Evolutionary conservation across 257 asterid genomes (phyloP).

Genomic region (Osmanthus fragrans): DNA sequence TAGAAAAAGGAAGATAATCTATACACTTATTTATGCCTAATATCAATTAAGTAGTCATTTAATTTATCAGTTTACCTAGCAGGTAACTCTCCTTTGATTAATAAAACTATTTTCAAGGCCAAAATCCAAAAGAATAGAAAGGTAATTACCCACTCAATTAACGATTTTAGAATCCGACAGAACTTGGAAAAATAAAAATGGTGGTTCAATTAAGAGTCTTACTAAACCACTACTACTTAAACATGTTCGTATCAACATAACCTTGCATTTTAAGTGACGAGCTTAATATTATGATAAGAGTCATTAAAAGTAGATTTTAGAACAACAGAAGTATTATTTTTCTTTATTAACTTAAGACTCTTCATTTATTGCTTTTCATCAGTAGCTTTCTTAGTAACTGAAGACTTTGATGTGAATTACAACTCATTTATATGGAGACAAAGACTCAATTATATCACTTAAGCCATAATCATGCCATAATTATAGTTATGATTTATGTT

Average conservation of each 20-base stretch:
- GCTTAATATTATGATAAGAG: neutral
- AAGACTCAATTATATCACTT: neutral
- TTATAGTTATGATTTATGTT: neutral
- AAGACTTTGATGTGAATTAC: neutral
- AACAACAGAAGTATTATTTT: too few relatives aligned
- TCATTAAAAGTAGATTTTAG: too few relatives aligned
- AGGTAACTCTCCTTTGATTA: too few relatives aligned
- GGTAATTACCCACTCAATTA: neutral
- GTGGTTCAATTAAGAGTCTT: neutral
- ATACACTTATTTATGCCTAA: neutral
- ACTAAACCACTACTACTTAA: neutral
- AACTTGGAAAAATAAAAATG: neutral
- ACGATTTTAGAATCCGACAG: neutral
- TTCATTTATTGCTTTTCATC: neutral
- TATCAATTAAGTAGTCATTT: neutral
- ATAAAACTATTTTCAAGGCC: neutral
- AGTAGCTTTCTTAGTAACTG: neutral
- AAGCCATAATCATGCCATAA: neutral
- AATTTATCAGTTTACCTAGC: neutral
- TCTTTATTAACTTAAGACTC: neutral
- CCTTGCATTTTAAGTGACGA: neutral
- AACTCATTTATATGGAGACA: neutral
- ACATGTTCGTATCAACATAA: too few relatives aligned
- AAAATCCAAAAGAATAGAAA: neutral
- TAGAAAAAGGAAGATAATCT: neutral